Conservation (phyloP, 2,329 filamentous ascomycete species). For the Colletotrichum tropicicola region DNA sequence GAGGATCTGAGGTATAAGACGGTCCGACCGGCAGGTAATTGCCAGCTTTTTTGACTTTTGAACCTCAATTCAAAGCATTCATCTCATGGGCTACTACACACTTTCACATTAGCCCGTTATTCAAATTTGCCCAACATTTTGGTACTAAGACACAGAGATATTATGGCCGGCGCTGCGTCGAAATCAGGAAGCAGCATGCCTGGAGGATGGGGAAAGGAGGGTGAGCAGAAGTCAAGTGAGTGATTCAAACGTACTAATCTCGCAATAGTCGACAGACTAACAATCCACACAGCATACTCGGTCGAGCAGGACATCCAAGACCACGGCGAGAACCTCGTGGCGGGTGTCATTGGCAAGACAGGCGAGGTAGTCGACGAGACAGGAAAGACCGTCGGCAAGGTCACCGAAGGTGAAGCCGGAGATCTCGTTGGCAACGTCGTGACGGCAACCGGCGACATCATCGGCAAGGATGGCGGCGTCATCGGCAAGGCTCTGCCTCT, state of each 20-base stretch:
- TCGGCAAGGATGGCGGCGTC: constrained; percentile 48
- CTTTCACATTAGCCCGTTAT: constrained; percentile 18
- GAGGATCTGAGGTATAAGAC: constrained; percentile 31
- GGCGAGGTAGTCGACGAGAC: constrained; percentile 55
- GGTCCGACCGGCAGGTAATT: constrained; percentile 3
- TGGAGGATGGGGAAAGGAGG: constrained; percentile 42
- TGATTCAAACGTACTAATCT: background rate
- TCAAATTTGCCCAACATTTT: constrained; percentile 30
- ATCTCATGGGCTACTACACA: constrained; percentile 18
- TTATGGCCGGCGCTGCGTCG: constrained; percentile 28
- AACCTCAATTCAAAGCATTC: constrained; percentile 23
- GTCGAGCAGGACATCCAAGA: constrained; percentile 30
- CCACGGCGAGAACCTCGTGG: constrained; percentile 46
- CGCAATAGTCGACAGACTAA: background rate
- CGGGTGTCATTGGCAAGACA: constrained; percentile 52
- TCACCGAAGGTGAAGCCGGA: constrained; percentile 50
- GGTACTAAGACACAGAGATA: constrained; percentile 1
- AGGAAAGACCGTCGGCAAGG: constrained; percentile 52
- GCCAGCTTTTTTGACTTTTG: background rate
- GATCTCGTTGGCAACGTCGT: constrained; percentile 52
- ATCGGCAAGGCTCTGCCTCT: constrained; percentile 49
- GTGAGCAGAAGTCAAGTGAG: constrained; percentile 41
- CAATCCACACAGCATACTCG: constrained; percentile 6
- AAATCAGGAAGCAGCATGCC: constrained; percentile 33
- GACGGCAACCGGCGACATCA: constrained; percentile 44